phyloP scores from a whole-genome alignment of 2,329 filamentous ascomycete genomes.

The Aaosphaeria pasadenensis region DNA sequence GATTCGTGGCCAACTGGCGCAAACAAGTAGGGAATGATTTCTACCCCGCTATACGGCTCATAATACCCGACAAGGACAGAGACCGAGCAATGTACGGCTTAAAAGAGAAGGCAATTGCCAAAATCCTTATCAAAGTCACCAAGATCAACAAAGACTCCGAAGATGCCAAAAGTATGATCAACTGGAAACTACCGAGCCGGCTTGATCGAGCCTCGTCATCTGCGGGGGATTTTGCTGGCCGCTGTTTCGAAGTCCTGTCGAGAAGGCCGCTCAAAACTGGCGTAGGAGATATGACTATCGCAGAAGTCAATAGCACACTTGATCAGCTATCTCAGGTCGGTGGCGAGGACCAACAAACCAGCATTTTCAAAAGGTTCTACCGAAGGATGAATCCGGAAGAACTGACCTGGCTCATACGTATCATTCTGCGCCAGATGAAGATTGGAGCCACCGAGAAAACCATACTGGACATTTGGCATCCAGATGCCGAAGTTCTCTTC shows the following conservation, averaged over 20 bases:
- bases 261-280: constrained; percentile 75
- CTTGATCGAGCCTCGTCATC: constrained; percentile 43
- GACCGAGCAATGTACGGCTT: constrained; percentile 91
- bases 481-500: constrained; percentile 60
- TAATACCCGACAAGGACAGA: constrained; percentile 88
- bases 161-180: constrained; percentile 78
- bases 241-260: constrained; percentile 82
- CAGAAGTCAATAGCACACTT: constrained; percentile 82
- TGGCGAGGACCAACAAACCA: constrained; percentile 79
- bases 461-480: constrained; percentile 65
- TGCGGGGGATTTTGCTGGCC: constrained; percentile 87
- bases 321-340: constrained; percentile 73
- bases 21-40: constrained; percentile 87
- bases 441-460: constrained; percentile 82
- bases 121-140: constrained; percentile 85
- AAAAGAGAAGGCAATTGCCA: constrained; percentile 88
- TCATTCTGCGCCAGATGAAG: constrained; percentile 80
- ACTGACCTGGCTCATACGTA: constrained; percentile 89
- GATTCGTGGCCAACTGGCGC: constrained; percentile 85
- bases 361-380: constrained; percentile 82
- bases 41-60: constrained; percentile 87
- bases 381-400: constrained; percentile 89
- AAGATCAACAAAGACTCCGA: constrained; percentile 89
- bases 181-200: constrained; percentile 88
- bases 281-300: constrained; percentile 77